phyloP scores from a whole-genome alignment of 441 rosid genomes.

The Eruca vesicaria region DNA sequence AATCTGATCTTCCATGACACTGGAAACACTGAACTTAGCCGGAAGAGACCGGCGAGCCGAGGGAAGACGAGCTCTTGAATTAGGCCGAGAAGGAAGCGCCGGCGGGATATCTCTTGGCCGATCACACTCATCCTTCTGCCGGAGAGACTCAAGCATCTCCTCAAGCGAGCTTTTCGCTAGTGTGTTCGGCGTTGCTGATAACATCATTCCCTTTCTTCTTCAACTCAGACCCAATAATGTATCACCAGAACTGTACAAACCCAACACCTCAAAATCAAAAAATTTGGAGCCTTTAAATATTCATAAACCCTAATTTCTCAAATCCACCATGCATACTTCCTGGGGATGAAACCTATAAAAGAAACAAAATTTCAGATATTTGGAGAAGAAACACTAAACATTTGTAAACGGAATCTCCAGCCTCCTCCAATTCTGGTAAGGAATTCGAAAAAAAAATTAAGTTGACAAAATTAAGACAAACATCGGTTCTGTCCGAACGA shows the following conservation, averaged over 20 bases:
- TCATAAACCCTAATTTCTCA: slow-evolving; percentile 38
- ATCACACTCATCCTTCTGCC: slow-evolving; percentile 70
- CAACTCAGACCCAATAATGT: slow-evolving; percentile 17
- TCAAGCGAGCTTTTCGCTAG: slow-evolving; percentile 78
- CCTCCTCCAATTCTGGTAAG: slow-evolving; percentile 14
- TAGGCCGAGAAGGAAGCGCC: slow-evolving; percentile 87
- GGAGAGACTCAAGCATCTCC: slow-evolving; percentile 88
- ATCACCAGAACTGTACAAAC: not conserved
- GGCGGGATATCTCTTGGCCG: slow-evolving; percentile 88
- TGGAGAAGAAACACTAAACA: slow-evolving; percentile 5
- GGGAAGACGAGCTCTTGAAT: slow-evolving; percentile 80
- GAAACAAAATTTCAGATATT: not conserved
- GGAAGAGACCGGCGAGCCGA: slow-evolving; percentile 79
- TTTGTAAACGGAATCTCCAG: slow-evolving; percentile 32
- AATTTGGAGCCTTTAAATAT: slow-evolving; percentile 17
- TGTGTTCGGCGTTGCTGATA: slow-evolving; percentile 37
- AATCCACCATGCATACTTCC: slow-evolving; percentile 27
- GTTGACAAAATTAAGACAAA: not conserved
- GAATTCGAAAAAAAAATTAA: not conserved
- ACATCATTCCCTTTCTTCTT: slow-evolving; percentile 21
- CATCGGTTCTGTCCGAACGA: not conserved
- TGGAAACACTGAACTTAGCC: slow-evolving; percentile 43
- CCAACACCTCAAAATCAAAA: slow-evolving; percentile 13
- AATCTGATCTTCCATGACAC: slow-evolving; percentile 24
- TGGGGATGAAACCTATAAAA: not conserved